These are phyloP conservation scores for Aurinia saxatilis DNA, from an alignment of 345 rosid species.

Conservation along the genomic window DNA sequence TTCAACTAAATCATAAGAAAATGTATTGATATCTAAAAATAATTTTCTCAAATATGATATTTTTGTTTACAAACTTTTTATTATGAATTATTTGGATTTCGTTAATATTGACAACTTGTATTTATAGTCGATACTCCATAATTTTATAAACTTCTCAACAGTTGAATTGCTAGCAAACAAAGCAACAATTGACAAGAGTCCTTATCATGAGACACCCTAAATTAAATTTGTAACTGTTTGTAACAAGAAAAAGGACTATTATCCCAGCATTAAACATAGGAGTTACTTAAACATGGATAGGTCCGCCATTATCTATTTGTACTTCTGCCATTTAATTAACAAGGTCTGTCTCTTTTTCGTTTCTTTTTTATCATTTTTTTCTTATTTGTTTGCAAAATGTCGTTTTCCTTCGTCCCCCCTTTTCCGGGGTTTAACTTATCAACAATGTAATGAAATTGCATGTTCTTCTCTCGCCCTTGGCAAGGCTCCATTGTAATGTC, in stretches of 20 bases:
- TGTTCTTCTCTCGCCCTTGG: slow-evolving; percentile 28
- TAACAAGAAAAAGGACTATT: background rate
- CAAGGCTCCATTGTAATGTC: slow-evolving; percentile 20
- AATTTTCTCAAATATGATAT: too few relatives aligned
- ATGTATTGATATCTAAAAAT: too few relatives aligned
- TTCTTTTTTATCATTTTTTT: background rate
- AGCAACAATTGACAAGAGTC: too few relatives aligned
- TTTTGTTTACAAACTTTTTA: too few relatives aligned
- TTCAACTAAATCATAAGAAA: too few relatives aligned
- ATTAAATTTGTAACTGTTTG: background rate
- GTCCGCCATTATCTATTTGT: slow-evolving; percentile 11
- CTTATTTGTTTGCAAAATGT: slow-evolving; percentile 7
- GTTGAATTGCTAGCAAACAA: too few relatives aligned
- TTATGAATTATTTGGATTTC: too few relatives aligned
- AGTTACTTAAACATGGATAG: slow-evolving; percentile 13
- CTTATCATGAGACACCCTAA: background rate
- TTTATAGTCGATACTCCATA: too few relatives aligned
- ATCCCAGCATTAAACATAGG: background rate
- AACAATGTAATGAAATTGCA: slow-evolving; percentile 21
- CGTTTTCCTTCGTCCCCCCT: slow-evolving; percentile 6
- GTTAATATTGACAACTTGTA: too few relatives aligned
- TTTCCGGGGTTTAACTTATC: slow-evolving; percentile 21
- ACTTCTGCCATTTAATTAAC: background rate
- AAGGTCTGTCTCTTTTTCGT: background rate
- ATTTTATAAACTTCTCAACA: too few relatives aligned